phyloP scores from a whole-genome alignment of 257 asterid species.

The Penstemon davidsonii region DNA sequence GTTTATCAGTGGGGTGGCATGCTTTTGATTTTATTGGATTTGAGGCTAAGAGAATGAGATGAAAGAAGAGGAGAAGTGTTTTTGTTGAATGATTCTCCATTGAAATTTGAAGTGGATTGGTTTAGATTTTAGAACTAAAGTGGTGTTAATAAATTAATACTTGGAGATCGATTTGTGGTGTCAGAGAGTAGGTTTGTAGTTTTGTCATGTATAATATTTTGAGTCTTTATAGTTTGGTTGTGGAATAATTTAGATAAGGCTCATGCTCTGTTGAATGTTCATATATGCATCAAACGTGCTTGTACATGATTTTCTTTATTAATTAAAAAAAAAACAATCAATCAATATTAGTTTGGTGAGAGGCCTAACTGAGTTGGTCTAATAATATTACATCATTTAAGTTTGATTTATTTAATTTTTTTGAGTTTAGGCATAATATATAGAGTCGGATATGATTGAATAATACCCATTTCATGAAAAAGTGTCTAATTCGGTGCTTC shows the following conservation, averaged over 20 bases:
- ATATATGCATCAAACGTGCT: constrained; percentile 10
- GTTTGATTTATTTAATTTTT: no score
- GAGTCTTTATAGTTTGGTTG: constrained; percentile 14
- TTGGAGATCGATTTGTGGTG: constrained; percentile 24
- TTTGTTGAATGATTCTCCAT: constrained; percentile 35
- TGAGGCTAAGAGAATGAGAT: constrained; percentile 18
- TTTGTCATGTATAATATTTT: constrained; percentile 24
- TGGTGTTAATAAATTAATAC: not conserved
- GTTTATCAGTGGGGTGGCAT: constrained; percentile 50
- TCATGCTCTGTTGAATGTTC: not conserved
- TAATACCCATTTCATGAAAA: no score
- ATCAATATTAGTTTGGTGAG: not conserved
- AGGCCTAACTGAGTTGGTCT: not conserved
- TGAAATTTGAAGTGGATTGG: not conserved
- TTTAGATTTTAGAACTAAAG: not conserved
- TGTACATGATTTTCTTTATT: not conserved
- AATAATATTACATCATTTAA: no score
- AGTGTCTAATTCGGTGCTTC: no score
- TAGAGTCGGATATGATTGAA: no score
- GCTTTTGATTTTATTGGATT: constrained; percentile 32
- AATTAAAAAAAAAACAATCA: not conserved
- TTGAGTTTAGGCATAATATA: no score
- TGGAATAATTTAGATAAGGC: constrained; percentile 17
- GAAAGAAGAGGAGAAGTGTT: constrained; percentile 29
- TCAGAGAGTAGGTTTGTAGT: constrained; percentile 26